These are phyloP conservation scores for Mrakia frigida DNA, from an alignment of 768 basidiomycete genomes.

Conservation along the genomic window DNA sequence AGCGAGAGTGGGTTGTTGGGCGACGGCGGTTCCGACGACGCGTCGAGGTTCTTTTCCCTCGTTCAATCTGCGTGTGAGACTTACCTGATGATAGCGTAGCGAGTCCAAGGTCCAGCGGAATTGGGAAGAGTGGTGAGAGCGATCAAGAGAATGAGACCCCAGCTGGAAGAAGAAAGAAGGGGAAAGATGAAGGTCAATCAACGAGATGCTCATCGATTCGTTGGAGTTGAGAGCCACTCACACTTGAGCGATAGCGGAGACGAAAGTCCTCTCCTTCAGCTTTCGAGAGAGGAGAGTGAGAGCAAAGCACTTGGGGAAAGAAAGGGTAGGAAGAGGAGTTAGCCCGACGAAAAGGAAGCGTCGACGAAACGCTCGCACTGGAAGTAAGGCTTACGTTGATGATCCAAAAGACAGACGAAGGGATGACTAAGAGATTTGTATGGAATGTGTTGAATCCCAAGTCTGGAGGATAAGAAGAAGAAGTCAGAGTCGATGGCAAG, in stretches of 20 bases:
- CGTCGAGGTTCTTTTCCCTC: no score
- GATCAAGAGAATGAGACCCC: conserved; percentile 58
- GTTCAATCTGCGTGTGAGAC: no score
- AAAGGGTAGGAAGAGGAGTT: no score
- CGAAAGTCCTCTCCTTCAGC: conserved; percentile 3
- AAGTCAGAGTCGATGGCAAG: no score
- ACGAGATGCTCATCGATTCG: no score
- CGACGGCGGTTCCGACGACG: no score
- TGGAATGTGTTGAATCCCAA: conserved; percentile 58
- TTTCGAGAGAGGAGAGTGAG: neutral
- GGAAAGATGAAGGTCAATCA: neutral
- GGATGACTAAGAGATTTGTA: conserved; percentile 60
- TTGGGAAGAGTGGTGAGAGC: conserved; percentile 52
- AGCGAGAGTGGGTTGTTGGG: neutral
- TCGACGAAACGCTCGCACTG: no score
- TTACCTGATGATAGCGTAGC: conserved; percentile 34
- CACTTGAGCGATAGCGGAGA: conserved; percentile 3
- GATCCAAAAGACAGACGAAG: conserved; percentile 55
- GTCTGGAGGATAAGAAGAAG: no score
- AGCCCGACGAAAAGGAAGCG: no score
- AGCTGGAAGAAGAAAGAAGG: neutral
- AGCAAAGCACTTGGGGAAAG: neutral
- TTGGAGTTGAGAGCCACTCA: no score
- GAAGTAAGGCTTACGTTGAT: conserved; percentile 8
- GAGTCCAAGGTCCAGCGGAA: conserved; percentile 34